Evolutionary conservation across 2,329 filamentous ascomycete genomes (phyloP), one percentile per base, ranked within the genome.

Genomic region (Aspergillus costaricaensis): DNA sequence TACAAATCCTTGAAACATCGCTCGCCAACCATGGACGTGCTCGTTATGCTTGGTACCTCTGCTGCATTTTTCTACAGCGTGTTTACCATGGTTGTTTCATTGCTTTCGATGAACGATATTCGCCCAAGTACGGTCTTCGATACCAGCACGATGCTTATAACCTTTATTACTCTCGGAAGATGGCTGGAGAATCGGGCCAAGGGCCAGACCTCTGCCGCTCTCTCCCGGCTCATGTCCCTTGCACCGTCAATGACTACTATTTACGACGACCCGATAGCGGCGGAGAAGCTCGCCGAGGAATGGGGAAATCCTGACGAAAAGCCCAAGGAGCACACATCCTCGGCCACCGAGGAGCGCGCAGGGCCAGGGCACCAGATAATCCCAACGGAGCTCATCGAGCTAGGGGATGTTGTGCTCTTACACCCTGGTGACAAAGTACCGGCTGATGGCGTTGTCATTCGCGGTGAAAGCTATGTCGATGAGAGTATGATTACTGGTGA

Each of bases 401-500:
- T 96, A 10, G 92, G 92, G 48, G 95, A 99, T 73, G 86, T 99
- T 66, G 93, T 98, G 60, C 88, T 98, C 63, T 85, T 99, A 58
- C 90, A 92, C 58, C 95, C 95, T 6, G 95, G 95, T 57, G 95
- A 98, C 79, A 98, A 98, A 80, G 92, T 99, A 60, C 94, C 95
- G 1, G 94, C 94, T 1, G 95, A 99, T 73, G 95, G 95, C 51
- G 84, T 87, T 8, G 85, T 99, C 55, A 91, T 92, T 58, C 87
- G 90, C 56, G 95, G 95, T 32, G 91, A 97, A 76, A 96, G 92
- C 38, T 96, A 96, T 70, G 86, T 97, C 21, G 92, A 99, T 67
- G 95, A 99, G 79, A 96, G 92, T 73, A 98, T 98, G 94, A 93
- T 99, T 52, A 99, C 95, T 5, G 95, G 95, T 66, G 95, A 99